These are phyloP conservation scores for Tylopilus sp. DNA, from an alignment of 768 basidiomycete genomes.

Conservation along the genomic window DNA sequence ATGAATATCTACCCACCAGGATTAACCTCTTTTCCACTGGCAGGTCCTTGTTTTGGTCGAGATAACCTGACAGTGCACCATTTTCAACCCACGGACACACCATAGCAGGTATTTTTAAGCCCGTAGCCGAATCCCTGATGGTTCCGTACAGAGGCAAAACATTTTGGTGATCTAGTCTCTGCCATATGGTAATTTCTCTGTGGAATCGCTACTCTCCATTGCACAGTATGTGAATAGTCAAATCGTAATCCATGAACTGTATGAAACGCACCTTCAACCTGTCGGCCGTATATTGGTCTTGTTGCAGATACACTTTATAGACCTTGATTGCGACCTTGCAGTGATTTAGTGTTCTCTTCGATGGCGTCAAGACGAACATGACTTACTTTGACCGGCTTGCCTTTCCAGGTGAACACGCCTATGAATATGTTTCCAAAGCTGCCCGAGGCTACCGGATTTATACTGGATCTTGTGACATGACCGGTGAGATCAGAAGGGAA, in stretches of 20 bases:
- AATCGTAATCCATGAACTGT: background rate
- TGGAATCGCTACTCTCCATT: background rate
- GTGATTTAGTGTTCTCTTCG: background rate
- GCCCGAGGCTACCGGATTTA: background rate
- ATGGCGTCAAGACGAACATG: no score
- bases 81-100: conserved; percentile 1
- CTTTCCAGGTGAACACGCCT: background rate
- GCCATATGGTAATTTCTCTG: background rate
- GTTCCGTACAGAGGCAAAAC: background rate
- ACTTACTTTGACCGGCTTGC: background rate
- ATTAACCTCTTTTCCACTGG: background rate
- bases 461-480: background rate
- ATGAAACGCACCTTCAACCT: background rate
- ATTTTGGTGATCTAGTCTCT: background rate
- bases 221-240: background rate
- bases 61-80: background rate
- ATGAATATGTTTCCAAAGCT: background rate
- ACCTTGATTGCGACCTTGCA: background rate
- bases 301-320: background rate
- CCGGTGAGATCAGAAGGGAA: conserved; percentile 1
- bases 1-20: background rate
- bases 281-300: background rate
- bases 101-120: background rate
- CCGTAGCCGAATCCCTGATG: background rate
- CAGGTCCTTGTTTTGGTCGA: background rate